These are phyloP conservation scores for Apophysomyces sp. DNA, from an alignment of 371 early-diverging fungal genomes.

Conservation along the genomic window DNA sequence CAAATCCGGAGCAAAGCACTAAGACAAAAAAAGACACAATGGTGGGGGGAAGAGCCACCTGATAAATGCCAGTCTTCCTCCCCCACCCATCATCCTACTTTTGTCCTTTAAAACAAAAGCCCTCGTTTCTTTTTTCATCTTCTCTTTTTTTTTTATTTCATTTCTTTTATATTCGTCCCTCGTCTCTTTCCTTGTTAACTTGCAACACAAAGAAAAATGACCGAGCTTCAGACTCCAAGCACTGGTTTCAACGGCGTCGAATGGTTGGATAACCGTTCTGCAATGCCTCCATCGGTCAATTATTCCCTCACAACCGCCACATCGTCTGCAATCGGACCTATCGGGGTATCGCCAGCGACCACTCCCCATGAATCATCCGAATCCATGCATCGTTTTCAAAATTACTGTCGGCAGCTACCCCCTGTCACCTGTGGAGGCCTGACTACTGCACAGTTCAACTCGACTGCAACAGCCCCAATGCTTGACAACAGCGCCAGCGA, in stretches of 20 bases:
- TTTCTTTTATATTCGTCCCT: not conserved
- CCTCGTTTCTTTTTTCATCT: too few species aligned
- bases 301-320: not conserved
- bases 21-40: not conserved
- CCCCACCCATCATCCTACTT: not conserved
- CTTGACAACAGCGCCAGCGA: not conserved
- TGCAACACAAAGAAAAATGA: slow-evolving; percentile 3
- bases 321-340: not conserved
- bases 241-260: slow-evolving; percentile 12
- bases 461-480: not conserved
- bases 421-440: slow-evolving; percentile 11
- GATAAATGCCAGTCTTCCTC: not conserved
- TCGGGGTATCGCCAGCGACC: not conserved
- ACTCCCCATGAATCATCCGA: not conserved
- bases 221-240: slow-evolving; percentile 12
- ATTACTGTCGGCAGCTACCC: slow-evolving; percentile 14
- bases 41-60: not conserved
- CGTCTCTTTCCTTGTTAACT: too few species aligned
- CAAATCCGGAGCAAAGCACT: slow-evolving; percentile 1
- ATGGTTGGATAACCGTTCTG: slow-evolving; percentile 5
- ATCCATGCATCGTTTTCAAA: slow-evolving; percentile 6
- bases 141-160: not conserved
- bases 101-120: not conserved
- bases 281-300: not conserved
- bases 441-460: slow-evolving; percentile 85